These are phyloP conservation scores for Hebeloma cylindrosporum DNA, from an alignment of 768 basidiomycete species.

Conservation along the genomic window DNA sequence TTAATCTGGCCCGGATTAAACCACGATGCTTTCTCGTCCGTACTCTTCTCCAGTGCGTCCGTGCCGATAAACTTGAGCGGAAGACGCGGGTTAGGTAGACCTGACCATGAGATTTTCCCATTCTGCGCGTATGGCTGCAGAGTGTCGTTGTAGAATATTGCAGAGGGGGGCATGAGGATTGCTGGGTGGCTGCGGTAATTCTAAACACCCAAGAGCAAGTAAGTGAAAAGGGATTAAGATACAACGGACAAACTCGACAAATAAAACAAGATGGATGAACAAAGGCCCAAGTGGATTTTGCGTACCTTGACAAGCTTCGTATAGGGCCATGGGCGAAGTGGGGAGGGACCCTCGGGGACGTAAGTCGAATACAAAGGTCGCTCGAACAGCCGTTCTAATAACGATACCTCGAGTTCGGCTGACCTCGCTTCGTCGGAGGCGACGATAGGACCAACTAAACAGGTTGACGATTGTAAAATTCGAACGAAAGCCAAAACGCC, in stretches of 20 bases:
- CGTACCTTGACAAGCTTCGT: constrained; percentile 46
- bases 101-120: constrained; percentile 42
- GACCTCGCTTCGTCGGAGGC: constrained; percentile 43
- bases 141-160: constrained; percentile 52
- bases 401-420: constrained; percentile 47
- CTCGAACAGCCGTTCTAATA: constrained; percentile 49
- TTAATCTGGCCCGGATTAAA: constrained; percentile 49
- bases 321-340: constrained; percentile 31
- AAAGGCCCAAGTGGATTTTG: too few relatives aligned
- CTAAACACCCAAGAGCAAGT: constrained; percentile 21
- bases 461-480: constrained; percentile 5
- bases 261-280: too few relatives aligned
- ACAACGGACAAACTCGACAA: too few relatives aligned
- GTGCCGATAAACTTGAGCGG: constrained; percentile 48
- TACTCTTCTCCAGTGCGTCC: constrained; percentile 40
- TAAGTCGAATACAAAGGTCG: constrained; percentile 37
- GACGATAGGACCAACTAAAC: constrained; percentile 48
- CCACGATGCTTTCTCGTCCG: constrained; percentile 54
- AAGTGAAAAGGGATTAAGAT: background rate
- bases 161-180: constrained; percentile 54
- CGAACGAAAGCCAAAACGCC: background rate
- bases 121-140: constrained; percentile 46
- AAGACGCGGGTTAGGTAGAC: constrained; percentile 36
- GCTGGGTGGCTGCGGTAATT: constrained; percentile 53
- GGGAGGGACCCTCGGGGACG: constrained; percentile 5